Evolutionary conservation across 768 basidiomycete genomes (phyloP), one percentile per base, ranked within the genome.

Genomic region (Russula ochroleuca): DNA sequence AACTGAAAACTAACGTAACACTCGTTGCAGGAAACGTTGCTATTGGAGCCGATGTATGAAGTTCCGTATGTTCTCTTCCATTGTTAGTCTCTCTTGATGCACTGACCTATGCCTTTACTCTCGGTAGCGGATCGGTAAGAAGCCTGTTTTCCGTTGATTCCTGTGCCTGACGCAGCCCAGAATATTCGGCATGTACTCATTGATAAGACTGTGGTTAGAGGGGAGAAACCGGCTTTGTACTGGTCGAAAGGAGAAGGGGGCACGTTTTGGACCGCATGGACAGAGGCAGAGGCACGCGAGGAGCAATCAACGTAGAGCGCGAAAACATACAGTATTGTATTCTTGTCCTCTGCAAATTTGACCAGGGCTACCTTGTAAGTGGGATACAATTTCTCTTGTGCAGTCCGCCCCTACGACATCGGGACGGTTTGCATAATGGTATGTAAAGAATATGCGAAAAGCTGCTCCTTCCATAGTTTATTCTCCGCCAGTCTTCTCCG

Each of bases 11-110:
- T 50, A 45, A 65, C n/a, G 58, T 9, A 33, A 37, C 19, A 31
- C 14, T n/a, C 55, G 28, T 49, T 40, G 9, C 69, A 92, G 90
- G 95, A 97, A 76, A 73, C 80, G 23, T 72, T 95, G 3, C 76
- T 98, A 55, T 77, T 95, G 53, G 93, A 98, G 54, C 80, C 92
- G 0, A 97, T 97, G 94, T 96, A 92, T 71, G 90, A 93, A 78
- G 87, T 87, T 51, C 92, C 92, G 87, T 90, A 74, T 83, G 88
- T 85, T 15, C 41, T 52, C 41, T 25, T 58, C 64, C 63, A 38
- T 21, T 43, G 28, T 53, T 43, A 47, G n/a, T 15, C 43, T 63
- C 9, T 54, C 37, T 33, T 25, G 64, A 55, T 43, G 35, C 47
- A 59, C 13, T 45, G 37, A 23, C 58, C 35, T 51, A 58, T 60